A percentile compares a stretch with the other conserved stretches of the same genome.
These are phyloP conservation scores for Backusella liffmaniae DNA, from an alignment of 192 early-diverging fungal genomes.

Conservation along the genomic window DNA sequence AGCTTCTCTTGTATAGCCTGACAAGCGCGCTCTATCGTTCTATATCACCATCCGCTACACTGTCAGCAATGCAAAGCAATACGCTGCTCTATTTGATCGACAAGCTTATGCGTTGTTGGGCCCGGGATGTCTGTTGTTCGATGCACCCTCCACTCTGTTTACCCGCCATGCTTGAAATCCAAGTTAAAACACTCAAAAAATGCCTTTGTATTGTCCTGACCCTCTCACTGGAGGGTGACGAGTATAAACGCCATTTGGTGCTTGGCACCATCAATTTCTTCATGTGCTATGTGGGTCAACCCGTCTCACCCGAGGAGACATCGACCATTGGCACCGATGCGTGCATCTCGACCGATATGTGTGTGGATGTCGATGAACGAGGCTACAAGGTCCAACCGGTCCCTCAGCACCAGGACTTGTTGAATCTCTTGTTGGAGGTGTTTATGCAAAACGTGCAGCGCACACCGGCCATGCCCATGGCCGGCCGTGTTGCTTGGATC, in stretches of 20 bases:
- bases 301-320: not conserved
- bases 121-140: not conserved
- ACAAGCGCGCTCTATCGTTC: not conserved
- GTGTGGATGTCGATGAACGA: conserved; percentile 4
- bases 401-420: not conserved
- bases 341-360: not conserved
- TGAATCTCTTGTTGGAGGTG: not conserved
- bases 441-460: conserved; percentile 11
- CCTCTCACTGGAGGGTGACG: not conserved
- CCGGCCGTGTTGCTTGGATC: not conserved
- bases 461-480: not conserved
- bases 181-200: not conserved
- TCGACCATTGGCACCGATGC: not conserved
- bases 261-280: not conserved
- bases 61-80: not conserved
- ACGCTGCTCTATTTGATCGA: not conserved
- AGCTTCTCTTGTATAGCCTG: not conserved
- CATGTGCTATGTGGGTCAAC: not conserved
- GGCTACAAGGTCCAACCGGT: not conserved
- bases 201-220: not conserved
- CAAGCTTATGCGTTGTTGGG: not conserved
- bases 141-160: not conserved
- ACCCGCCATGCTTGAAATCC: not conserved
- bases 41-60: not conserved
- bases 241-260: not conserved